Evolutionary conservation across 1,284 basidiomycete species (phyloP).

Genomic region (Apiotrichum montevideense): DNA sequence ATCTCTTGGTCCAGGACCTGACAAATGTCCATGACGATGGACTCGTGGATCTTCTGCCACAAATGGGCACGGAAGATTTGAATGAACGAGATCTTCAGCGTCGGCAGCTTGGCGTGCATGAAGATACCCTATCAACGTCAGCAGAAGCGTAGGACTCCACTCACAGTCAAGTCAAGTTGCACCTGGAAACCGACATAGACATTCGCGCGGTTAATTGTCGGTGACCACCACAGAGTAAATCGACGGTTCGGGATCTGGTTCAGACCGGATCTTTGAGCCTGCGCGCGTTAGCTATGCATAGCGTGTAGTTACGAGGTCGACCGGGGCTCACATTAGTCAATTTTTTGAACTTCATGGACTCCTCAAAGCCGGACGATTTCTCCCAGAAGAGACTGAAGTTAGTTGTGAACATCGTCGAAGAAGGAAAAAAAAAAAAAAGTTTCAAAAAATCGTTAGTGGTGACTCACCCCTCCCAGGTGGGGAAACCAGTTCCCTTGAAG

Average conservation of each 20-base stretch:
- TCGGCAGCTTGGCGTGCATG: slow-evolving; percentile 95
- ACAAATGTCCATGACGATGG: slow-evolving; percentile 77
- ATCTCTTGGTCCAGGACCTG: slow-evolving; percentile 99
- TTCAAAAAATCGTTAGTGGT: slow-evolving; percentile 81
- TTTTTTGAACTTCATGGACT: slow-evolving; percentile 97
- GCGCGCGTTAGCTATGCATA: too few relatives aligned
- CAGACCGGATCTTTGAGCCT: slow-evolving; percentile 60
- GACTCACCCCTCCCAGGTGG: slow-evolving; percentile 51
- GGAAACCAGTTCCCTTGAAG: slow-evolving; percentile 87
- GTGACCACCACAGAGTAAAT: slow-evolving; percentile 99
- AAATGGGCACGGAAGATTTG: slow-evolving; percentile 99
- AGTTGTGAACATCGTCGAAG: too few relatives aligned
- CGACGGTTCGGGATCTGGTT: slow-evolving; percentile 92
- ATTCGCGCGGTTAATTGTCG: slow-evolving; percentile 53
- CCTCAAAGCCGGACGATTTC: slow-evolving; percentile 53
- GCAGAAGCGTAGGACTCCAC: too few relatives aligned
- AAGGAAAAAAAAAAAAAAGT: too few relatives aligned
- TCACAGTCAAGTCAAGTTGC: slow-evolving; percentile 79
- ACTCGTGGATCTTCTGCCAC: slow-evolving; percentile 74
- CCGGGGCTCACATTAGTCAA: slow-evolving; percentile 47
- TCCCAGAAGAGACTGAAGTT: slow-evolving; percentile 71
- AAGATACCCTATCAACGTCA: slow-evolving; percentile 46
- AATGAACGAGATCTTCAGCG: slow-evolving; percentile 84
- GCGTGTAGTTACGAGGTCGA: too few relatives aligned
- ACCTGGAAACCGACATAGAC: slow-evolving; percentile 61